These are phyloP conservation scores for Leptosphaerulina australis DNA, from an alignment of 2,329 filamentous ascomycete genomes.

Conservation along the genomic window DNA sequence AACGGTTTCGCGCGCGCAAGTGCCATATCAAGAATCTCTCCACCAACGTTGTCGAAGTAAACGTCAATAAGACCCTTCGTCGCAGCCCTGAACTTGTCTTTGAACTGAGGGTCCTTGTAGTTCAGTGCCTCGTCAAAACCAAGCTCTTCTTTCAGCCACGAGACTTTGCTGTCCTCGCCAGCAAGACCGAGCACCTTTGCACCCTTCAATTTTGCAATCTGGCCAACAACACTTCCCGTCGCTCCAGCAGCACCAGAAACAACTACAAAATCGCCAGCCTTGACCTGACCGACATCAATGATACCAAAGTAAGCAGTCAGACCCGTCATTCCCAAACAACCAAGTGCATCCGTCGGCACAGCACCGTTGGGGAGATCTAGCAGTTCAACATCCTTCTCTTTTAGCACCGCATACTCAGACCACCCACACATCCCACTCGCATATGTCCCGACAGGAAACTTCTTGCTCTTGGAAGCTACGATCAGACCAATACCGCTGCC, in stretches of 20 bases:
- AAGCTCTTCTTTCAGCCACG: constrained; percentile 60
- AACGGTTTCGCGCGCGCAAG: constrained; percentile 51
- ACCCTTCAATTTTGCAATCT: constrained; percentile 76
- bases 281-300: constrained; percentile 69
- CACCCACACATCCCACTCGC: constrained; percentile 65
- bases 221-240: constrained; percentile 75
- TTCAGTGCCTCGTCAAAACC: constrained; percentile 63
- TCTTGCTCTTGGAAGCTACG: constrained; percentile 63
- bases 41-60: constrained; percentile 60
- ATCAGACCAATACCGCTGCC: constrained; percentile 66
- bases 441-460: constrained; percentile 63
- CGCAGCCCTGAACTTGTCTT: constrained; percentile 54
- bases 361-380: constrained; percentile 55
- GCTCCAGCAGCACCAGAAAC: constrained; percentile 79
- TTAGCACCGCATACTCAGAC: constrained; percentile 68
- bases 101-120: constrained; percentile 60
- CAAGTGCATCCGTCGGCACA: constrained; percentile 62
- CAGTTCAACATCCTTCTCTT: constrained; percentile 57
- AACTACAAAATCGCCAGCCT: constrained; percentile 74
- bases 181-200: constrained; percentile 59
- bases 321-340: constrained; percentile 66
- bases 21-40: constrained; percentile 56
- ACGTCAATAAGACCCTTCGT: constrained; percentile 59
- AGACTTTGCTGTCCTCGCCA: constrained; percentile 60
- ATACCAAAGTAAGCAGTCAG: constrained; percentile 80